Evolutionary conservation across 1,139 yeast genomes (phyloP).

Genomic region (Arxiozyma bovina): DNA sequence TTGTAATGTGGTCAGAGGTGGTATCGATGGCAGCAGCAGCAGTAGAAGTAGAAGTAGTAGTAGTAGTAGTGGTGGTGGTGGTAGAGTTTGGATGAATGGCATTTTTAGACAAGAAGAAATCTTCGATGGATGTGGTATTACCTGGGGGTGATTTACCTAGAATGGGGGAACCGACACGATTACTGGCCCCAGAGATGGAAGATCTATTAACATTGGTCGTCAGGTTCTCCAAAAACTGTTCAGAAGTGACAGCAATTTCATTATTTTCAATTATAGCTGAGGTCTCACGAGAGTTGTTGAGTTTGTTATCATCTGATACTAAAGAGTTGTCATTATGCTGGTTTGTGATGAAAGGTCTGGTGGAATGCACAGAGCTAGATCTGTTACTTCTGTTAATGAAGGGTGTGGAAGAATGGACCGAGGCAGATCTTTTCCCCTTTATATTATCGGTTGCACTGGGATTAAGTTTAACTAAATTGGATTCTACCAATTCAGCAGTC

Average conservation of each 20-base stretch:
- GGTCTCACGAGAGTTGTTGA: slow-evolving; percentile 7
- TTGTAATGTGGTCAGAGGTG: not conserved
- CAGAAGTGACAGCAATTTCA: slow-evolving; percentile 18
- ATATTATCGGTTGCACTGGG: slow-evolving; percentile 6
- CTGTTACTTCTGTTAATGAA: slow-evolving; percentile 9
- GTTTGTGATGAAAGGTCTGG: slow-evolving; percentile 9
- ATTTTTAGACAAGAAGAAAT: slow-evolving; percentile 17
- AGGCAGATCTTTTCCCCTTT: slow-evolving; percentile 14
- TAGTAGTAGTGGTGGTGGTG: not conserved
- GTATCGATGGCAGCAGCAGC: not conserved
- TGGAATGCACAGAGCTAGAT: slow-evolving; percentile 21
- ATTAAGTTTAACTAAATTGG: slow-evolving; percentile 18
- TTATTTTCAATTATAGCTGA: slow-evolving; percentile 15
- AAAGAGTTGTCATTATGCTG: slow-evolving; percentile 2
- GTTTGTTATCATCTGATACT: not conserved
- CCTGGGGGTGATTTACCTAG: not conserved
- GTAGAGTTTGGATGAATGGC: too few species aligned
- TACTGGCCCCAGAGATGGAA: not conserved
- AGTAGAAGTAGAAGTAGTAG: not conserved
- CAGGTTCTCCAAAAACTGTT: slow-evolving; percentile 28
- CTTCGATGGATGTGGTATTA: slow-evolving; percentile 21
- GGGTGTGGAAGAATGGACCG: slow-evolving; percentile 16
- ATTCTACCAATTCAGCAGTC: slow-evolving; percentile 22
- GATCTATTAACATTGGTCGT: slow-evolving; percentile 17
- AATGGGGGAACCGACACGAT: not conserved